Base-by-base conservation (phyloP, 306 rosid species). In the Cucumis cinereus region DNA sequence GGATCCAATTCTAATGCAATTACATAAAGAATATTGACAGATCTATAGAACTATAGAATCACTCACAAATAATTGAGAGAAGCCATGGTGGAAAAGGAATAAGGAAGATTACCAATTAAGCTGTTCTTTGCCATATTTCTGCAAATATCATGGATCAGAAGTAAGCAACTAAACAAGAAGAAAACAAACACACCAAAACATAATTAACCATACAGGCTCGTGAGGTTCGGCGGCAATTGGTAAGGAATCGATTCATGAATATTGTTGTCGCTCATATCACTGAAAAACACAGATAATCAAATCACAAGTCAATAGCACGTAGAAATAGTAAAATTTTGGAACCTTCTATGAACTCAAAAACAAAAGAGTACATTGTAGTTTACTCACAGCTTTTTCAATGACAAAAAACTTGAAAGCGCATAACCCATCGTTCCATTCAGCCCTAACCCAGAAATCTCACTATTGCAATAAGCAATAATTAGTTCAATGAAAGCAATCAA, bases 371-470 rank as follows among this genome's bases (percentile, higher is more conserved):
- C 28, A 60, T 49, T 49, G 53, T 41, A 57, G 59, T 47, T 78
- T 40, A 68, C 98, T 92, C 83, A 95, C 99, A 95, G 87, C 47
- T 83, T 79, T 82, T 83, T 88, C 82, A 95, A 81, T 53, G 99
- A 92, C 78, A 80, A 66, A 26, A 95, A 88, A 81, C 82, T 82
- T 1, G 97, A 87, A 82, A 95, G 99, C 87, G 83, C 79, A 86
- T 95, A 95, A 69, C 99, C 99, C 83, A 90, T 75, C 70, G 98
- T 90, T 8, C 99, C 99, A 74, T 81, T 78, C 82, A 95, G 98
- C 62, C 93, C 97, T 85, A 92, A 81, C 77, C 98, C 96, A 15
- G 98, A 79, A 73, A 95, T 73, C 63, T 85, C 91, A 80, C 99
- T 94, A 77, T 70, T 54, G 77, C 57, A 80, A 70, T 59, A 85